Base-by-base conservation (phyloP, 495 filamentous ascomycete species). In the Penicillium lagena region DNA sequence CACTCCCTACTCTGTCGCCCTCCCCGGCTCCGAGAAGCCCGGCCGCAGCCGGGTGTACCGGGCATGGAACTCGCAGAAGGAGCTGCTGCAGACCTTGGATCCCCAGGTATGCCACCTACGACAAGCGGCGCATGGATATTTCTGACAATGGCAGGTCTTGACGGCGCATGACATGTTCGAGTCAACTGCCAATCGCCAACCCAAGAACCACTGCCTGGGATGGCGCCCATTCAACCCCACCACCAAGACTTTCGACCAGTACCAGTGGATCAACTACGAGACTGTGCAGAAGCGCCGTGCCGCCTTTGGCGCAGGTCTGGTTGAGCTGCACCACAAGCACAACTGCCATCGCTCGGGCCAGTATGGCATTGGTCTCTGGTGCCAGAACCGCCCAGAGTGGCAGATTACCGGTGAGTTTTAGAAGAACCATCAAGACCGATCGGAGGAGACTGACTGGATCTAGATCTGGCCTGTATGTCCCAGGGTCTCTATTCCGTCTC, bases 341-440 rank as follows among this genome's bases (percentile, higher is more conserved):
- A 85, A 84, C 7, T 71, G 86, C 39, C 49, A 54, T 45, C 59
- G 60, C 31, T 71, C 72, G 8, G 77, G 75, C 29, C 86, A 91
- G 66, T 87, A 93, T 59, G 88, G 84, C 39, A 78, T 97, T 46
- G 93, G 93, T 29, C 68, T 98, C 12, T 98, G 93, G 93, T 89
- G 87, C 45, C 88, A 91, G 70, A 98, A 98, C 64, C 80, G 93
- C 41, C 86, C 91, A 7, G 93, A 98, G 65, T 98, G 93, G 93
- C 93, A 98, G 74, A 85, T 98, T 43, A 82, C 87, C 37, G 87
- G 86, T 88, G 66, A 39, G 51, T 50, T n/a, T 36, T 10, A 4
- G 13, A 12, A 30, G 17, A 6, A 6, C 32, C 11, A 33, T 3
- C 8, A 32, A 6, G 4, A n/a, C 1, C n/a, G 10, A 4, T 17